These are phyloP conservation scores for Pythium coloratum DNA, from an alignment of 352 stramenopile species.

Conservation along the genomic window DNA sequence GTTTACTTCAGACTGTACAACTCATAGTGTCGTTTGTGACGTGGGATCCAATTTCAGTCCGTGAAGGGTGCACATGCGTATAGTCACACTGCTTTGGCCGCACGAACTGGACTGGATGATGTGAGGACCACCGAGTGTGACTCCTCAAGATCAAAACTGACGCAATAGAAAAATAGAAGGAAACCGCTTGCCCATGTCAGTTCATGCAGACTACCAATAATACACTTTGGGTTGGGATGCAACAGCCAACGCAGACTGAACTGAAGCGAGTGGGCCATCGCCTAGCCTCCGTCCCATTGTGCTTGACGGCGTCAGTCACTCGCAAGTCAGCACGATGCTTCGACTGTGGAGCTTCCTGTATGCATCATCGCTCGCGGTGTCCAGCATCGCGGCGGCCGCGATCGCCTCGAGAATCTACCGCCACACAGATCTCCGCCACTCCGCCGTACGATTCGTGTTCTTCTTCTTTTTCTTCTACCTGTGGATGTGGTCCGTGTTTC, in stretches of 20 bases:
- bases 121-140: too few relatives aligned
- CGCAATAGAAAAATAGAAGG: background rate
- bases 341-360: conserved; percentile 49
- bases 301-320: background rate
- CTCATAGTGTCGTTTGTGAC: too few relatives aligned
- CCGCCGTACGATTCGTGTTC: conserved; percentile 48
- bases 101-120: too few relatives aligned
- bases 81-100: too few relatives aligned
- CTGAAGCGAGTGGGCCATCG: background rate
- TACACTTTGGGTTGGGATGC: too few relatives aligned
- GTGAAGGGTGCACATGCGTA: too few relatives aligned
- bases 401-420: conserved; percentile 39
- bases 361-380: conserved; percentile 38
- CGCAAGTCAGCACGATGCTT: conserved; percentile 13
- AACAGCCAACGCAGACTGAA: background rate
- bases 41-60: too few relatives aligned
- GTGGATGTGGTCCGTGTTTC: conserved; percentile 60
- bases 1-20: too few relatives aligned
- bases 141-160: too few relatives aligned
- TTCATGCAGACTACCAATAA: background rate
- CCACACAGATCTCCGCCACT: conserved; percentile 40
- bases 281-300: too few relatives aligned
- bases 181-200: background rate
- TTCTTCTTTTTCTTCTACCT: conserved; percentile 65
- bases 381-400: conserved; percentile 37